A percentile compares a stretch with the other conserved stretches of the same genome.
phyloP scores from a whole-genome alignment of 345 rosid species.

The Anacardium occidentale region DNA sequence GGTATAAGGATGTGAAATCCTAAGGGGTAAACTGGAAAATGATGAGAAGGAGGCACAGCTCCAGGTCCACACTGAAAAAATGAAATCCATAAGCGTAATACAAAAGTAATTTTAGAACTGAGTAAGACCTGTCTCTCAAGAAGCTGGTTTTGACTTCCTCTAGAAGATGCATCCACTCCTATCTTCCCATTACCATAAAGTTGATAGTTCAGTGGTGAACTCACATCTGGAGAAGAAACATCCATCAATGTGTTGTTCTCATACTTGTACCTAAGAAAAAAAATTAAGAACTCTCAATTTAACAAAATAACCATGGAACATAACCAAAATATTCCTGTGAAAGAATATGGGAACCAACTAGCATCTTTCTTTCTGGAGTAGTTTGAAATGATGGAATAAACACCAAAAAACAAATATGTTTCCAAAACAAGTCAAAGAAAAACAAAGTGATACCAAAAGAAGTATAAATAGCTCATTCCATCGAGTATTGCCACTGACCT shows the following conservation, averaged over 20 bases:
- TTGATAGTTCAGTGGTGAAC: constrained; percentile 70
- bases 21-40: neutral
- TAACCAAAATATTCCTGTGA: neutral
- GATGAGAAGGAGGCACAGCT: neutral
- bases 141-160: constrained; percentile 85
- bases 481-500: neutral
- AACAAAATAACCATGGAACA: neutral
- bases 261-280: constrained; percentile 65
- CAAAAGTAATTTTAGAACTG: constrained; percentile 17
- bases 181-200: constrained; percentile 74
- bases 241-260: constrained; percentile 87
- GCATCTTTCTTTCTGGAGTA: neutral
- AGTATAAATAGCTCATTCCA: neutral
- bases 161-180: constrained; percentile 60
- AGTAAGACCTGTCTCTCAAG: constrained; percentile 84
- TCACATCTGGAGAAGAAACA: constrained; percentile 64
- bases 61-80: neutral
- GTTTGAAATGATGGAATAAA: neutral
- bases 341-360: too few relatives aligned
- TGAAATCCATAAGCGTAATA: neutral
- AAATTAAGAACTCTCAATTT: constrained; percentile 13
- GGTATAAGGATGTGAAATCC: neutral
- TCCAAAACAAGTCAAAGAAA: neutral
- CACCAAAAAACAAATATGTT: too few relatives aligned
- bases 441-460: neutral